Evolutionary conservation across 2,329 filamentous ascomycete species (phyloP), one percentile per base, ranked within the genome.

Genomic region (Chaetomiaceae sp.): DNA sequence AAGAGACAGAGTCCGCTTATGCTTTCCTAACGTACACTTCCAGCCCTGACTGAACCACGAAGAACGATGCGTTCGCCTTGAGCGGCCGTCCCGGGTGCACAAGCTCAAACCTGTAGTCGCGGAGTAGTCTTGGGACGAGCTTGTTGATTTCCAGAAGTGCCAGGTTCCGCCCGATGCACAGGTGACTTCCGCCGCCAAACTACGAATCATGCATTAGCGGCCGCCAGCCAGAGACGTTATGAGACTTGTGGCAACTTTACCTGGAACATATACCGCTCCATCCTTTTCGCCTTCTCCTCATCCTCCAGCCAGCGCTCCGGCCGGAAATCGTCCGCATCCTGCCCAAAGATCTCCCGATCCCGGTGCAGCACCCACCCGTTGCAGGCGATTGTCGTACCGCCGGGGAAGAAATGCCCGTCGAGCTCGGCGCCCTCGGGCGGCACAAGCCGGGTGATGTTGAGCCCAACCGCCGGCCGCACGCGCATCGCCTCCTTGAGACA

Each of bases 141-240:
- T 84, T 84, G 67, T 81, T 79, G 60, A 81, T 79, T 65, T 82
- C 79, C 25, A 81, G 66, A 36, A 80, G 66, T 0, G 77, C 78
- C 29, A 82, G 62, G 61, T 81, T 78, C 4, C 75, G 71, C 18
- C 78, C 79, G 54, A 81, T 79, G 62, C 79, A 82, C 3, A 80
- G 64, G 43, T 80, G 76, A 8, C 71, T 71, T 23, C 79, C 79
- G 10, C 74, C 78, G 20, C 79, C 78, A 58, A 82, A 82, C 73
- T 76, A 34, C 30, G 23, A 2, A 16, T 9, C 47, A 36, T 30
- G 40, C 27, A 27, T 27, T 16, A 43, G 18, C n/a, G n/a, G n/a
- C n/a, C n/a, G n/a, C n/a, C n/a, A n/a, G n/a, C n/a, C n/a, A n/a
- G n/a, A n/a, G n/a, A n/a, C n/a, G n/a, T n/a, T n/a, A n/a, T n/a